Base-by-base conservation (phyloP, 805 yeast species). In the Lipomyces mesembrius region DNA sequence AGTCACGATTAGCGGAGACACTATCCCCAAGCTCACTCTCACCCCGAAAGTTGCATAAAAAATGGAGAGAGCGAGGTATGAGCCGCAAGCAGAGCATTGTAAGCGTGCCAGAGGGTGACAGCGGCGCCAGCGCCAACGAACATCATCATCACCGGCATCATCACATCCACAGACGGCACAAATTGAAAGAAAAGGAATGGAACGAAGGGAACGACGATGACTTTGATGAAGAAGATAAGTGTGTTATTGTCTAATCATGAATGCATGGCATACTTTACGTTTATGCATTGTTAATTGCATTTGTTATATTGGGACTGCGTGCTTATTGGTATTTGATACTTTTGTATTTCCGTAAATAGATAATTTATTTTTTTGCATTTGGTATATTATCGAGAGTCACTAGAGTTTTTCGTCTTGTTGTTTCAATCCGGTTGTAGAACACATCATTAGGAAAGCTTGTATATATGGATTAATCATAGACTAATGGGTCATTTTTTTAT, bases 141-240 rank as follows among this genome's bases (percentile, higher is more conserved):
- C 49, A 20, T 20, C 60, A 57, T 27, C 60, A 57, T 22, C 60
- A 57, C 8, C 60, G 39, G 27, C 52, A 57, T 37, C 60, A 37
- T 25, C 52, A 37, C 32, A 39, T 32, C 6, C 55, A 43, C 32
- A 32, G 32, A 22, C 27, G 39, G 12, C 61, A 59, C 49, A 34
- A 53, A 20, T 12, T 12, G 3, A 51, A 25, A 20, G 46, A 5
- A 14, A 60, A 55, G n/a, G 32, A 20, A 7, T 35, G 17, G 34
- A 60, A 55, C 12, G 22, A 22, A 14, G 52, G n/a, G 2, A 60
- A 58, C 3, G 57, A 29, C 34, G 60, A 53, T 53, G 62, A 52
- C 4, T 57, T 37, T 55, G 62, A 61, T 34, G 68, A 64, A 17
- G 67, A 64, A 17, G 68, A 65, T 12, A 61, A 60, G 39, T 65